Evolutionary conservation across 2,329 filamentous ascomycete species (phyloP), one percentile per base, ranked within the genome.

Genomic region (Bipolaris cookei): DNA sequence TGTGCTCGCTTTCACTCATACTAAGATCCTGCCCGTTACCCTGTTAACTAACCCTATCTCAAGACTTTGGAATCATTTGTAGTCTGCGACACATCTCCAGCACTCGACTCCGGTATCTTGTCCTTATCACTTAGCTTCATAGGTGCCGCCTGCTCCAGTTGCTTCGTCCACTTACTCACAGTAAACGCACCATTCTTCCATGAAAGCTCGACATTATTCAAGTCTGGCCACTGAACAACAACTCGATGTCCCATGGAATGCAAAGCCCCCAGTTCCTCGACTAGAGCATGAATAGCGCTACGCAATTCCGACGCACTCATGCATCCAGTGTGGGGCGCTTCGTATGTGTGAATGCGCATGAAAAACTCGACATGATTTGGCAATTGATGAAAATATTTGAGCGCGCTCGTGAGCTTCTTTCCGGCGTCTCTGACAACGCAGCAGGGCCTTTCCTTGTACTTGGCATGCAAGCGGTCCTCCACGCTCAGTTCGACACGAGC

Each of bases 341-440:
- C 34, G 7, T 49, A 44, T 4, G 54, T 55, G n/a, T 61, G 58
- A 14, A 57, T 45, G 4, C 51, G 50, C 30, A 57, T 54, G 23
- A 55, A 51, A 30, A 61, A 55, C 4, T 54, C 46, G 3, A 50
- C 42, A 20, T 54, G 47, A 21, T 57, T 52, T 8, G 54, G 58
- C 18, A 61, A 28, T 5, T 8, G 4, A 3, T 46, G 7, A 16
- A 61, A 16, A 13, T 43, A 45, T 43, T 44, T 44, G 25, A 44
- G 21, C 6, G 21, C 11, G 2, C 13, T 30, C n/a, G 30, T 32
- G n/a, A 44, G 42, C 25, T 44, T 32, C 7, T 13, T 4, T 2
- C 25, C 25, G 13, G 42, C 42, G 16, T 44, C 25, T 32, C 6
- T 13, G 10, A 32, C 42, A 32, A 3, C 8, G 10, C 42, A 44